Evolutionary conservation across 352 stramenopile genomes (phyloP), one percentile per base, ranked within the genome.

Genomic region (Pythium aquatile): DNA sequence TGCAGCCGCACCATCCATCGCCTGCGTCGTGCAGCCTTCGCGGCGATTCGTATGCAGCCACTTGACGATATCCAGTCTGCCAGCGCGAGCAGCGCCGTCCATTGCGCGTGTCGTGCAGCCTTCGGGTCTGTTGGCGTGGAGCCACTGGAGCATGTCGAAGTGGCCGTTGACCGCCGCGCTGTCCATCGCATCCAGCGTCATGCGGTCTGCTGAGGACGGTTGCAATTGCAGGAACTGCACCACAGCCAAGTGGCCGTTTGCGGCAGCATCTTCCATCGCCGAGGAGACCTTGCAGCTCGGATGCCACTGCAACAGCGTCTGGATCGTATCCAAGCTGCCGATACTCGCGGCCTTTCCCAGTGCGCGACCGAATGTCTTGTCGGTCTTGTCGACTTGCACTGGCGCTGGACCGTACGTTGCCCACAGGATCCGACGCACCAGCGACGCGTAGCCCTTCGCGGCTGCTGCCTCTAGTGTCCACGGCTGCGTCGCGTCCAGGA

Each of bases 11-110:
- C 62, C 62, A 28, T 68, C 62, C 54, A 68, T 63, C 33, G 63
- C 63, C 26, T 69, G 55, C 30, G 55, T 69, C 48, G 63, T 69
- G 32, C 63, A 65, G 26, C 63, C 63, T 69, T 69, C 63, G 13
- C 24, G 37, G 9, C 63, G 63, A 53, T 69, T 30, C 2, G 24
- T 11, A 52, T 69, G 63, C 1, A 69, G 51, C 35, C 40, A 69
- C 51, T 69, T 39, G 26, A 69, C 63, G 20, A 69, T 52, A 13
- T 68, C 54, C 10, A 62, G 52, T 39, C 54, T 42, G n/a, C 54
- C 54, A 26, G 39, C 54, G 17, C 54, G 61, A 16, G 61, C 61
- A 2, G 61, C 61, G 28, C 44, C 54, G 54, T 68, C 61, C 54
- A 69, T 69, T 1, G 63, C 63, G 20, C 46, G 55, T 1, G 54